Conservation (phyloP, 2,329 filamentous ascomycete species). For the Phaeosphaeriaceae sp. region DNA sequence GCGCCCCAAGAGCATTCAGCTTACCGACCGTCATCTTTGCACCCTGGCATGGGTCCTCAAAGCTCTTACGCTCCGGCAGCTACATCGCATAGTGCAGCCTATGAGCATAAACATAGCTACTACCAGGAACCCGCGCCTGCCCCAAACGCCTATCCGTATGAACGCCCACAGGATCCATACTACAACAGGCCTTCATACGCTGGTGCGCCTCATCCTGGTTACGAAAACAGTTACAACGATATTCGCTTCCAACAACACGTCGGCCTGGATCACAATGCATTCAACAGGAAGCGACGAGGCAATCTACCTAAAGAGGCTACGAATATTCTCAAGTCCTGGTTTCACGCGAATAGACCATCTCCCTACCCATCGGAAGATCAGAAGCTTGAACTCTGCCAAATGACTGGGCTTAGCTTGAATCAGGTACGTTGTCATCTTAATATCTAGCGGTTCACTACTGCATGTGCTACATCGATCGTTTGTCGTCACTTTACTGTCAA, state of each 20-base stretch:
- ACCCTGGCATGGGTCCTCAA: slow-evolving; percentile 11
- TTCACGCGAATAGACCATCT: slow-evolving; percentile 60
- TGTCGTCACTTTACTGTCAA: slow-evolving; percentile 6
- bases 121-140: slow-evolving; percentile 32
- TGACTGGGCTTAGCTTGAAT: slow-evolving; percentile 81
- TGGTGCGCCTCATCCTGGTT: slow-evolving; percentile 13
- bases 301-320: slow-evolving; percentile 93
- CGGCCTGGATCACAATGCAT: slow-evolving; percentile 35
- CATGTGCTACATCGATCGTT: slow-evolving; percentile 28
- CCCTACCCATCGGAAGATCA: slow-evolving; percentile 89
- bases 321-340: slow-evolving; percentile 81
- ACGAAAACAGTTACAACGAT: slow-evolving; percentile 29
- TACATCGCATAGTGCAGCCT: slow-evolving; percentile 13
- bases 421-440: slow-evolving; percentile 50
- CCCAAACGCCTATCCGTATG: slow-evolving; percentile 25
- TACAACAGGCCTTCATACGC: slow-evolving; percentile 21
- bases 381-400: slow-evolving; percentile 79
- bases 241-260: slow-evolving; percentile 40
- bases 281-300: slow-evolving; percentile 68
- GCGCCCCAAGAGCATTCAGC: not conserved
- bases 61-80: slow-evolving; percentile 20
- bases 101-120: slow-evolving; percentile 33
- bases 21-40: slow-evolving; percentile 17
- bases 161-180: slow-evolving; percentile 27
- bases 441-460: slow-evolving; percentile 55